Base-by-base conservation (phyloP, 768 basidiomycete species). In the Lentinus tigrinus region DNA sequence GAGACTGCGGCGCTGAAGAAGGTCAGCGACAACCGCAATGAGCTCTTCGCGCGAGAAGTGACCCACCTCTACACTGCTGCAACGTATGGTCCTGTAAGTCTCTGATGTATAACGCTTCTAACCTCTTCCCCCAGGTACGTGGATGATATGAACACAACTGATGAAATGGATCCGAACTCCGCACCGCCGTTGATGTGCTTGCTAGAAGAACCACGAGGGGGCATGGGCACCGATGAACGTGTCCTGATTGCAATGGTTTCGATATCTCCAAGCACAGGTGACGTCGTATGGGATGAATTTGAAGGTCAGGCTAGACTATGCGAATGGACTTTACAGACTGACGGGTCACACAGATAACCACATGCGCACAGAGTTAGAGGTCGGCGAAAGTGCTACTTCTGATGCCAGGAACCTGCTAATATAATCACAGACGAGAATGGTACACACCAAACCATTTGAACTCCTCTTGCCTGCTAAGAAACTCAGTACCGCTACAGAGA, bases 1-100 rank as follows among this genome's bases (percentile, higher is more conserved):
- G 93, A 95, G 72, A 95, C 94, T 0, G 91, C 93, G 17, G 93
- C 93, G 0, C 78, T 95, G 48, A 95, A 95, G 75, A 93, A 91
- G 74, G 85, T 78, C 2, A 77, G 90, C 47, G 88, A 90, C 58
- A 93, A 85, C 59, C 81, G 85, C 52, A 88, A 86, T 63, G 78
- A 80, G 0, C 82, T 85, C 0, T 96, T 95, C 65, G 82, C 84
- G 23, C 81, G 93, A 38, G 79, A 85, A 67, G 67, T 98, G 10
- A 88, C 87, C 0, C 81, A 89, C 62, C 72, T 96, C 37, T 96
- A 91, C 62, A 96, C 95, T 26, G 85, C 91, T 27, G 84, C 91
- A 28, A 96, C 93, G 92, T 94, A 69, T 63, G 91, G 77, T 6
- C 19, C 21, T 8, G 17, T 47, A 6, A 11, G 31, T 31, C 6